phyloP scores from a whole-genome alignment of 225 moss, liverwort and hornwort species.

The Straminergon stramineum region DNA sequence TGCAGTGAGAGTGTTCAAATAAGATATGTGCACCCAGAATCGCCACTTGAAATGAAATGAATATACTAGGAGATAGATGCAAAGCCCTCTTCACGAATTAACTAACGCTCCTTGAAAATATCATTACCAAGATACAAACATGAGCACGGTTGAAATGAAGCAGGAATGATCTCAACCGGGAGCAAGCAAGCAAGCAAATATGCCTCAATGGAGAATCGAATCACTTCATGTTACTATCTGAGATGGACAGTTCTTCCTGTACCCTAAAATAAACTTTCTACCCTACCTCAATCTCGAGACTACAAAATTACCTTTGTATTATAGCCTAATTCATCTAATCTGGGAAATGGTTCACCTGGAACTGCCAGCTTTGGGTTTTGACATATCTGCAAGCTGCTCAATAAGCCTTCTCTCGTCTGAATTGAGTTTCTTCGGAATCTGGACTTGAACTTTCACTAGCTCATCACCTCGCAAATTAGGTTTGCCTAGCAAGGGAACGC shows the following conservation, averaged over 20 bases:
- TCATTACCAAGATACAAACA: neutral
- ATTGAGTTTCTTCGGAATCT: conserved; percentile 85
- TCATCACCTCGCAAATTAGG: conserved; percentile 87
- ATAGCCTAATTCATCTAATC: neutral
- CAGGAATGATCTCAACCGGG: neutral
- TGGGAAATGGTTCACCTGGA: conserved; percentile 15
- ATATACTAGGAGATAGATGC: neutral
- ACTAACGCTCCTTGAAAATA: neutral
- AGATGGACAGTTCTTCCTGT: neutral
- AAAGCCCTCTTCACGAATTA: neutral
- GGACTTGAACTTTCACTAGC: conserved; percentile 77
- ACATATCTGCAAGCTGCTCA: conserved; percentile 84
- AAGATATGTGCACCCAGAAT: neutral
- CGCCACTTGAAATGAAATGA: neutral
- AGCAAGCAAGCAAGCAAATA: neutral
- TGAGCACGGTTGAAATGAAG: neutral
- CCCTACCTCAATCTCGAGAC: conserved; percentile 18
- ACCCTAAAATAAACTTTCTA: neutral
- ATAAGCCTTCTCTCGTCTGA: conserved; percentile 76
- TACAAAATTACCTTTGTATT: conserved; percentile 26
- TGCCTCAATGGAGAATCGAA: neutral
- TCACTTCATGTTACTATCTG: neutral
- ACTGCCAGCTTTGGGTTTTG: conserved; percentile 71
- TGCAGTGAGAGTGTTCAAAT: too few relatives aligned
- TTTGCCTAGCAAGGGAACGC: conserved; percentile 81